A percentile compares a stretch with the other conserved stretches of the same genome.
Conservation (phyloP, 148 eudicot genomes). For the Dysphania ambrosioides region DNA sequence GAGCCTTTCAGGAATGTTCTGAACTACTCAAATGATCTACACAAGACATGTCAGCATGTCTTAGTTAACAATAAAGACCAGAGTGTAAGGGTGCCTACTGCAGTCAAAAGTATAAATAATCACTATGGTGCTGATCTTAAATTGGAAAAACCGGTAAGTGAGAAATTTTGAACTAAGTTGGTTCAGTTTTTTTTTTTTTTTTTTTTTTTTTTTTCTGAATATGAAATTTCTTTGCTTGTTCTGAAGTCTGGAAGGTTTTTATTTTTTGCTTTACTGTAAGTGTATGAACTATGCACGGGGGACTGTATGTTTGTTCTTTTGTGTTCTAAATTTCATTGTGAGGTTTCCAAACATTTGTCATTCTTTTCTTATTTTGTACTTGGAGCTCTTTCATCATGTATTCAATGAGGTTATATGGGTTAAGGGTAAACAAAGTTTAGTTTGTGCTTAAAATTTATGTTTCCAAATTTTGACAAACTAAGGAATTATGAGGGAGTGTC, state of each 20-base stretch:
- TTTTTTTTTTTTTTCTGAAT: too few species aligned
- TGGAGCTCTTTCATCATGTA: not conserved
- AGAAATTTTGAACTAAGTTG: too few species aligned
- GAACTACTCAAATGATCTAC: conserved; percentile 17
- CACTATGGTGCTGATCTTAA: conserved; percentile 16
- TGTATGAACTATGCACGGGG: not conserved
- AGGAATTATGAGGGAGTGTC: not conserved
- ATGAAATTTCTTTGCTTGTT: too few species aligned
- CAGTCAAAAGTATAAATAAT: conserved; percentile 9
- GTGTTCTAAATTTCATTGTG: not conserved
- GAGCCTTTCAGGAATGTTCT: conserved; percentile 8
- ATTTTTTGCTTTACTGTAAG: not conserved
- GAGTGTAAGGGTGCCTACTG: conserved; percentile 23
- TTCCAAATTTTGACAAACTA: not conserved
- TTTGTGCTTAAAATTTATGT: not conserved
- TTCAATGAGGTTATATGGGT: not conserved
- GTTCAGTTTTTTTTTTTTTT: not conserved
- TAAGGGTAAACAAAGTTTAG: too few species aligned
- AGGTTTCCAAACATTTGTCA: not conserved
- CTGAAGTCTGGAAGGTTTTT: not conserved
- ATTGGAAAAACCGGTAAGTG: conserved; percentile 8
- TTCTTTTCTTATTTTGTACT: not conserved
- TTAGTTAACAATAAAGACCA: conserved; percentile 9
- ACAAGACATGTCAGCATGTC: conserved; percentile 23
- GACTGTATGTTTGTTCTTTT: not conserved